Conservation (phyloP, 495 filamentous ascomycete species). For the Jackrogersella minutella region DNA sequence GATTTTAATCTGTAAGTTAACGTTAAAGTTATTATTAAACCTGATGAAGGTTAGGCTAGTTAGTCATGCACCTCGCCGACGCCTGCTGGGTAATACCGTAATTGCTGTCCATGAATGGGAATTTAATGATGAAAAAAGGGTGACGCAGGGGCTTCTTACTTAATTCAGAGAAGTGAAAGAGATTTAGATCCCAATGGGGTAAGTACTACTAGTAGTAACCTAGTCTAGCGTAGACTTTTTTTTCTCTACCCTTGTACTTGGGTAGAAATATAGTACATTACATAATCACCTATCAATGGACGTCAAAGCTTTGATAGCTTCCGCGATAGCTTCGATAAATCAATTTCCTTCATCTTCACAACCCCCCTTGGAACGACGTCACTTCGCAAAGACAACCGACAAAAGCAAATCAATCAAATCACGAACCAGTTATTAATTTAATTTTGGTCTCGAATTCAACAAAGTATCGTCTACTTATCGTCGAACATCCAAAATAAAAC, state of each 20-base stretch:
- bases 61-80: slow-evolving; percentile 23
- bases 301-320: neutral
- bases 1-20: too few species aligned
- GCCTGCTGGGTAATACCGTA: neutral
- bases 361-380: slow-evolving; percentile 12
- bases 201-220: too few species aligned
- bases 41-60: slow-evolving; percentile 30
- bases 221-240: too few species aligned
- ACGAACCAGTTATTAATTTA: neutral
- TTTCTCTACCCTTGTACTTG: too few species aligned
- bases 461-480: neutral
- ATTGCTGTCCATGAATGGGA: slow-evolving; percentile 2
- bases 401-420: neutral
- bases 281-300: slow-evolving; percentile 15
- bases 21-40: too few species aligned
- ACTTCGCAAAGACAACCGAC: slow-evolving; percentile 1
- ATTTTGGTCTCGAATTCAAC: neutral
- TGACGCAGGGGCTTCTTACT: slow-evolving; percentile 27
- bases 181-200: neutral
- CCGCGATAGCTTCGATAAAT: slow-evolving; percentile 22
- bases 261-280: too few species aligned
- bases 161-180: neutral
- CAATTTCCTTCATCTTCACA: slow-evolving; percentile 10
- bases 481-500: neutral
- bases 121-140: slow-evolving; percentile 26